These are phyloP conservation scores for Lentinula sp. DNA, from an alignment of 768 basidiomycete species.

Conservation along the genomic window DNA sequence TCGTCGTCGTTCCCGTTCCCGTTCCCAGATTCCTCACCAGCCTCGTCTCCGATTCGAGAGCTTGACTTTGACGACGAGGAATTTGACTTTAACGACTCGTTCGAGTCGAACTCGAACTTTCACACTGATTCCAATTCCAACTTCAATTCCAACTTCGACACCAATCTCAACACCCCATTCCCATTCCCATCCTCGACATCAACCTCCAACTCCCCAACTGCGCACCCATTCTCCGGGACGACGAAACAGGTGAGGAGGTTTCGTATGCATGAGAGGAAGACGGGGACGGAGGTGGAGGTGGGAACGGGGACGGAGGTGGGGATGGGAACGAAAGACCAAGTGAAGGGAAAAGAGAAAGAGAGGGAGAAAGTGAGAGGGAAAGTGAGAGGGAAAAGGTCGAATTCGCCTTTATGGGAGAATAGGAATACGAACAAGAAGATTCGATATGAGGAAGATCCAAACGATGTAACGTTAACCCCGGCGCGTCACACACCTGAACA, in stretches of 20 bases:
- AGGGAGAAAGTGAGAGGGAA: no score
- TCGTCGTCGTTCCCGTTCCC: constrained; percentile 21
- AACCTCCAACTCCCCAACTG: constrained; percentile 9
- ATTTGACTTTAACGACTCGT: no score
- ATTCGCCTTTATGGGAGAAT: background rate
- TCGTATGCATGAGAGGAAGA: constrained; percentile 36
- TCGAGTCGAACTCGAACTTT: no score
- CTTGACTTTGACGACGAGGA: no score
- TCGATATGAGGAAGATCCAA: background rate
- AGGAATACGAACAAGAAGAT: background rate
- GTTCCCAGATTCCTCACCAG: constrained; percentile 37
- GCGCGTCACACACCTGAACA: no score
- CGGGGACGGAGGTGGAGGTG: background rate
- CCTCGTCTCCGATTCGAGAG: constrained; percentile 25
- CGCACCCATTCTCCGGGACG: constrained; percentile 56
- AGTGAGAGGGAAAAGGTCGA: background rate
- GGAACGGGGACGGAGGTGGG: no score
- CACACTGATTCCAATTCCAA: no score
- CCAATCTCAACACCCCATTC: no score
- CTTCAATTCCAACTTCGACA: background rate
- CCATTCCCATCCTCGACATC: no score
- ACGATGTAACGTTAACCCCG: no score
- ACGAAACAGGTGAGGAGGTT: constrained; percentile 38
- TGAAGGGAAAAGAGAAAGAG: no score
- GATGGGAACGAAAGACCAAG: no score